Percentiles rank a stretch among this genome's conserved stretches.
Conservation (phyloP, 768 basidiomycete genomes). For the Hericium erinaceus region DNA sequence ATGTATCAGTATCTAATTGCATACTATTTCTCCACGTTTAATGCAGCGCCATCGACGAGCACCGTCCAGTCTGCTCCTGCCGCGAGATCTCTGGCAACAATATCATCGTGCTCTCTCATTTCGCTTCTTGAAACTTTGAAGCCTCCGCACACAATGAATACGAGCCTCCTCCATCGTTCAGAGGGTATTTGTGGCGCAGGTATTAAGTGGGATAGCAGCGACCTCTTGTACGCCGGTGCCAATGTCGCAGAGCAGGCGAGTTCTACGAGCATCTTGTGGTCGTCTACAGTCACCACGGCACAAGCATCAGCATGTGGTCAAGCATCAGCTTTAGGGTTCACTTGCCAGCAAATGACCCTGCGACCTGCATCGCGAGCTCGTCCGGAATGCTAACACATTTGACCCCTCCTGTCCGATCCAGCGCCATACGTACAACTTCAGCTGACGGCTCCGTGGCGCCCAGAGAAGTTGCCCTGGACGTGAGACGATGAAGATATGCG, state of each 20-base stretch:
- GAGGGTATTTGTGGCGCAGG: conserved; percentile 19
- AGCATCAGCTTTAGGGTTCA: not conserved
- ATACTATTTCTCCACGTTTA: not conserved
- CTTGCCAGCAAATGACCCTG: conserved; percentile 50
- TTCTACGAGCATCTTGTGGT: conserved; percentile 69
- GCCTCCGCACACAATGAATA: conserved; percentile 66
- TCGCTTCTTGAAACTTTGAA: conserved; percentile 56
- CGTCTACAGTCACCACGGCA: conserved; percentile 32
- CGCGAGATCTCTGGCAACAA: conserved; percentile 26
- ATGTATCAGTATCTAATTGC: not conserved
- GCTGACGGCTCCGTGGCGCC: conserved; percentile 56
- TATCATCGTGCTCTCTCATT: conserved; percentile 35
- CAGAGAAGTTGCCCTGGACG: conserved; percentile 60
- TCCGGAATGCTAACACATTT: conserved; percentile 57
- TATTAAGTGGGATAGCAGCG: conserved; percentile 45
- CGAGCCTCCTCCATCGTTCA: conserved; percentile 28
- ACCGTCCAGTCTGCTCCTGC: not conserved
- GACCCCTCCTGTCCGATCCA: conserved; percentile 48
- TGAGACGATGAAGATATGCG: conserved; percentile 48
- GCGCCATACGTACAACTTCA: conserved; percentile 53
- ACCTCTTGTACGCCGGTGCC: conserved; percentile 50
- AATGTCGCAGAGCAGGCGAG: conserved; percentile 67
- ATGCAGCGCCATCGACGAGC: not conserved
- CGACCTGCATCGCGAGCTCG: conserved; percentile 57
- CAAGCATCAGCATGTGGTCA: not conserved